Base-by-base conservation (phyloP, 257 asterid species). In the Galeopsis tetrahit region DNA sequence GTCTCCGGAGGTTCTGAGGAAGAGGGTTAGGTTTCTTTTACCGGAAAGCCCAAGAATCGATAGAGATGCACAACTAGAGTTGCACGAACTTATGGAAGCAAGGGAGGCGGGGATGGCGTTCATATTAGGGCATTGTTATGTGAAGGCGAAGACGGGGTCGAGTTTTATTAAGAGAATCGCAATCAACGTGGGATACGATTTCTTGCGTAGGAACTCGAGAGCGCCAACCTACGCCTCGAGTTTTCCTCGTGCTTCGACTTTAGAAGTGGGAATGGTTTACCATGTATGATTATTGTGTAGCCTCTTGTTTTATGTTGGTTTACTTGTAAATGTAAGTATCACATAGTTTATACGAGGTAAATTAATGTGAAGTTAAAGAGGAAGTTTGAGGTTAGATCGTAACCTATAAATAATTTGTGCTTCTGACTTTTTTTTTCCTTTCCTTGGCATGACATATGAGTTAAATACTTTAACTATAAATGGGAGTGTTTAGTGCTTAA, bases 61-160 rank as follows among this genome's bases (percentile, higher is more conserved):
- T 8, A 11, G 75, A 14, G 74, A 80, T 5, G 85, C 75, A 0
- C 82, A 67, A 17, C 78, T 66, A 1, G 97, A 93, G 86, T 61
- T 93, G 67, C 81, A 74, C 35, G 97, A 86, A 35, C 72, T 94
- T 38, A 85, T 80, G 89, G 98, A 91, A 48, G 97, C 97, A 0
- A 82, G 98, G 76, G 99, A 94, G 63, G 86, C 97, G 0, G 98
- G 98, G 55, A 81, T 94, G 92, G 96, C 97, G 4, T 91, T 94
- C 73, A 88, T 94, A 65, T 64, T 94, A 31, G 96, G 95, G 0
- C 96, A 89, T 38, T 86, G 89, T 42, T 91, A 94, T 28, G 98
- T 94, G 63, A 83, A 76, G 66, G 97, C 98, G 7, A 94, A 94
- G 75, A 65, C 82, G 0, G 96, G 97, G 61, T 94, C 97, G 56